phyloP scores from a whole-genome alignment of 768 basidiomycete genomes.

The Suillus subluteus region DNA sequence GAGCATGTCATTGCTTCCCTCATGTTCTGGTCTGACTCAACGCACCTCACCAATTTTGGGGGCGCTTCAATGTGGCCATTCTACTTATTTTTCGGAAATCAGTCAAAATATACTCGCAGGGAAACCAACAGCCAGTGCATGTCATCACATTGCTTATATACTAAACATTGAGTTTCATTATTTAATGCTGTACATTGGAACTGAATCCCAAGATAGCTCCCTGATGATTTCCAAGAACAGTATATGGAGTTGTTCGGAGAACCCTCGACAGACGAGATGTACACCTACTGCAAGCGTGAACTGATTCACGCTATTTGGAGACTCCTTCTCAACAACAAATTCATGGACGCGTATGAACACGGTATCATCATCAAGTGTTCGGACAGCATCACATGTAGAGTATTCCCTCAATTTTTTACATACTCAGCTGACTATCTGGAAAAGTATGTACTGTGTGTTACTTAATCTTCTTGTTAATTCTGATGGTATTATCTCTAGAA shows the following conservation, averaged over 20 bases:
- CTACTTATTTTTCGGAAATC: conserved; percentile 25
- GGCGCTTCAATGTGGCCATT: conserved; percentile 24
- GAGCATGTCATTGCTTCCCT: conserved; percentile 18
- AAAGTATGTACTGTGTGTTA: conserved; percentile 15
- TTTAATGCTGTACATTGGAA: not conserved
- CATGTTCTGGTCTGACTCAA: conserved; percentile 32
- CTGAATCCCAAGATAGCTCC: conserved; percentile 15
- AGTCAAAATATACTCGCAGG: not conserved
- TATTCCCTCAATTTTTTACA: conserved; percentile 23
- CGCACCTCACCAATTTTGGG: conserved; percentile 23
- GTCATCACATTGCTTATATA: not conserved
- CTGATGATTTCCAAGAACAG: conserved; percentile 15
- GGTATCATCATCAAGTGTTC: conserved; percentile 21
- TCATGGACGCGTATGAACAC: conserved; percentile 20
- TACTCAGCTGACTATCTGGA: conserved; percentile 29
- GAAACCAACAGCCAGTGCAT: not conserved
- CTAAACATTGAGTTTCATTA: conserved; percentile 3
- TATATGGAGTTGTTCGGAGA: conserved; percentile 4
- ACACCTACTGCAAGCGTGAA: conserved; percentile 13
- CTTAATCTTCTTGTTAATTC: not conserved
- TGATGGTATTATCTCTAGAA: not conserved
- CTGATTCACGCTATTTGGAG: conserved; percentile 21
- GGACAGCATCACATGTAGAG: conserved; percentile 17
- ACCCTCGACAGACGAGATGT: not conserved
- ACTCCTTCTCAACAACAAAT: conserved; percentile 20